Conservation (phyloP, 345 rosid genomes). For the Heritiera littoralis region DNA sequence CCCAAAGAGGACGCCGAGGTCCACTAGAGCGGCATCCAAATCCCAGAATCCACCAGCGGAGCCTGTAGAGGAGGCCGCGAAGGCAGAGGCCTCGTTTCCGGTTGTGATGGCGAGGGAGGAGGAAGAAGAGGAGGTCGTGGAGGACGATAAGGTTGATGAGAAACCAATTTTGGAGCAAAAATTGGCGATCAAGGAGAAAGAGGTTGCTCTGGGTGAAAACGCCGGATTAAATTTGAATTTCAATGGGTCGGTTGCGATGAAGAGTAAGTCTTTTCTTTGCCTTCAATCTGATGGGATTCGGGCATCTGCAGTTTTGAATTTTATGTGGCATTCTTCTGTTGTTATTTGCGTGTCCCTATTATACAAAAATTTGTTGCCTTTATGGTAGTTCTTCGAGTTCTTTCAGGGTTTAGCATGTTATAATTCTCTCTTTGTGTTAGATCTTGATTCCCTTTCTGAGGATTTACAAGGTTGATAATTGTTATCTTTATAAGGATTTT, state of each 20-base stretch:
- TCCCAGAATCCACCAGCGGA: slow-evolving; percentile 43
- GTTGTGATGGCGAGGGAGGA: slow-evolving; percentile 34
- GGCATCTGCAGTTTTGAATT: background rate
- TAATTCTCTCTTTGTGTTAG: background rate
- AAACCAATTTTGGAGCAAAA: slow-evolving; percentile 25
- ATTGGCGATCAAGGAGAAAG: slow-evolving; percentile 23
- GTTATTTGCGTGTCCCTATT: background rate
- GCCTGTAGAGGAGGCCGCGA: slow-evolving; percentile 36
- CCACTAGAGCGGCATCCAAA: slow-evolving; percentile 50
- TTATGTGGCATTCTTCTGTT: background rate
- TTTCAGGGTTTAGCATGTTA: background rate
- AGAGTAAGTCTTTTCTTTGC: slow-evolving; percentile 44
- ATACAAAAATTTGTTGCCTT: background rate
- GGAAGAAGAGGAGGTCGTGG: slow-evolving; percentile 26
- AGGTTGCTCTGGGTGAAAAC: slow-evolving; percentile 19
- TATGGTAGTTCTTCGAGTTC: slow-evolving; percentile 14
- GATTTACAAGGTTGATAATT: background rate
- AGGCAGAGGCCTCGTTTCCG: slow-evolving; percentile 28
- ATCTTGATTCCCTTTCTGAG: background rate
- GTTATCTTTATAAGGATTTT: background rate
- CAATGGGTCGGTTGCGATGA: slow-evolving; percentile 24
- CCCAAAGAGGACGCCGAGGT: slow-evolving; percentile 53
- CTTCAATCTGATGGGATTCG: slow-evolving; percentile 5
- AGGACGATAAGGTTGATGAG: slow-evolving; percentile 23
- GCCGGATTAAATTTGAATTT: slow-evolving; percentile 32